These are phyloP conservation scores for Picea mariana DNA, from an alignment of 83 land plant genomes.

Conservation along the genomic window DNA sequence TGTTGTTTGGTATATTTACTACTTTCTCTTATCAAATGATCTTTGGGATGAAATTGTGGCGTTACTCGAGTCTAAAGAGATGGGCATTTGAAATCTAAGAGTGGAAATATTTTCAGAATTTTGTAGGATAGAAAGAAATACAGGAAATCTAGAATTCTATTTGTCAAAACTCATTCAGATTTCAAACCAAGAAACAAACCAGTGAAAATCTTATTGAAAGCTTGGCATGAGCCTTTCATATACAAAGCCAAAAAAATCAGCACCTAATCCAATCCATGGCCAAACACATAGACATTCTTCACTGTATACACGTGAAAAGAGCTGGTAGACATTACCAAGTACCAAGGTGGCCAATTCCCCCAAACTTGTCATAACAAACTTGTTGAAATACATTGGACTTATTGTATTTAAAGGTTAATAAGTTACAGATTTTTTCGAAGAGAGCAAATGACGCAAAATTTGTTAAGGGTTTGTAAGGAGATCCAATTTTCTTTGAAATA, in stretches of 20 bases:
- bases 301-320: no score
- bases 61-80: neutral
- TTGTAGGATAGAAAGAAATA: neutral
- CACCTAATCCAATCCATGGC: neutral
- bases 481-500: no score
- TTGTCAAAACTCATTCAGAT: neutral
- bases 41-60: slow-evolving; percentile 31
- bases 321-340: no score
- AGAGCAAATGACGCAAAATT: no score
- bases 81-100: no score
- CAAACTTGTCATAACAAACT: no score
- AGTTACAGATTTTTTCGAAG: no score
- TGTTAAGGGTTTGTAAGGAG: no score
- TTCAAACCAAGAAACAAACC: neutral
- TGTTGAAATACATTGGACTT: no score
- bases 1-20: neutral
- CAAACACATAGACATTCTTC: neutral
- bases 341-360: no score
- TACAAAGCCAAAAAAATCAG: neutral
- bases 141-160: neutral
- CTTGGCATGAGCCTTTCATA: neutral
- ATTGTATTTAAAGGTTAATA: no score
- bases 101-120: neutral
- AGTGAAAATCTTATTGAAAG: neutral
- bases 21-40: slow-evolving; percentile 20